These are phyloP conservation scores for Corymbia calophylla DNA, from an alignment of 441 rosid genomes.

Conservation along the genomic window DNA sequence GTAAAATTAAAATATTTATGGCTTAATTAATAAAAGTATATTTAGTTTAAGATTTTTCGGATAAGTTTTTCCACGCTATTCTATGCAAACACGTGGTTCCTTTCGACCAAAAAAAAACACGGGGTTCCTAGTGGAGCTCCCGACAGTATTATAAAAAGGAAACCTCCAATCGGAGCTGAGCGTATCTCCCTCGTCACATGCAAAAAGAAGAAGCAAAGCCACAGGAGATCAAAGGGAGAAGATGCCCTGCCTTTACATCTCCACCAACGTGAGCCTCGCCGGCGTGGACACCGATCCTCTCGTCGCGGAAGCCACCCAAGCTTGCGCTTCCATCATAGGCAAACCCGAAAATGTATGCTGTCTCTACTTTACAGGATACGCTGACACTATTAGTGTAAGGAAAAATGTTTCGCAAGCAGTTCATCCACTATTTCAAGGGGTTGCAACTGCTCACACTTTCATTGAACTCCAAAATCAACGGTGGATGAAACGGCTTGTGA, in stretches of 20 bases:
- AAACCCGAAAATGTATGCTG: neutral
- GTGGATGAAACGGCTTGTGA: neutral
- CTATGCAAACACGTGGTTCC: neutral
- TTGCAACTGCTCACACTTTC: neutral
- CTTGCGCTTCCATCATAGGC: conserved; percentile 34
- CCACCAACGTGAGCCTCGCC: conserved; percentile 35
- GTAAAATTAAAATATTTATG: too few relatives aligned
- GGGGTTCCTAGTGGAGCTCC: neutral
- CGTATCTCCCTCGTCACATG: neutral
- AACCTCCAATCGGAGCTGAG: neutral
- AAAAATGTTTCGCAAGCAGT: neutral
- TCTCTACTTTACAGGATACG: neutral
- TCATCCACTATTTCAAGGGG: neutral
- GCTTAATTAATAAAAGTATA: too few relatives aligned
- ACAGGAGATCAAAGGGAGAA: neutral
- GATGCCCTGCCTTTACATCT: conserved; percentile 53
- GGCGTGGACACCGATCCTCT: conserved; percentile 23
- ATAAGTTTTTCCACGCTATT: too few relatives aligned
- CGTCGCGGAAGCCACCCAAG: conserved; percentile 28
- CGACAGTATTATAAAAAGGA: neutral
- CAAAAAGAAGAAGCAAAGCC: neutral
- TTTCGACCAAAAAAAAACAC: too few relatives aligned
- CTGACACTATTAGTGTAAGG: neutral
- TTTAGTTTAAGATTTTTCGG: too few relatives aligned
- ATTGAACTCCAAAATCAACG: neutral